These are phyloP conservation scores for Clonostachys byssicola DNA, from an alignment of 2,329 filamentous ascomycete species.

Conservation along the genomic window DNA sequence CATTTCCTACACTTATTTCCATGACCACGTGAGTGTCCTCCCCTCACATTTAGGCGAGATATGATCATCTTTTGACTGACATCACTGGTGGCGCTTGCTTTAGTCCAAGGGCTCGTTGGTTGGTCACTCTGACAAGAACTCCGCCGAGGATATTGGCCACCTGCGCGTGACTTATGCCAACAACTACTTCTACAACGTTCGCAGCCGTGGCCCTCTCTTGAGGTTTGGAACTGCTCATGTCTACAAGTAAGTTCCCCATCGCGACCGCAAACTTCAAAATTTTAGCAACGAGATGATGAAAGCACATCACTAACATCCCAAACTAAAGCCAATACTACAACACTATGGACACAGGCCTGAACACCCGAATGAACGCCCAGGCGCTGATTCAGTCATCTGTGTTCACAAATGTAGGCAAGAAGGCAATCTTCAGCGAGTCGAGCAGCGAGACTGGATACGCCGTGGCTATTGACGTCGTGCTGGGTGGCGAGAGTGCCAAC, in stretches of 20 bases:
- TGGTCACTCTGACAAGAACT: constrained; percentile 56
- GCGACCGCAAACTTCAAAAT: too few species aligned
- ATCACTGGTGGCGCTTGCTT: too few species aligned
- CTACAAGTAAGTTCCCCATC: constrained; percentile 11
- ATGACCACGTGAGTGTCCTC: constrained; percentile 25
- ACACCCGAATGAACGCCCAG: constrained; percentile 47
- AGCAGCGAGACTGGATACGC: constrained; percentile 31
- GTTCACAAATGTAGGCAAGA: constrained; percentile 30
- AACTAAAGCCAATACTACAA: constrained; percentile 31
- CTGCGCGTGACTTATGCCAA: constrained; percentile 54
- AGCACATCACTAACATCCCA: too few species aligned
- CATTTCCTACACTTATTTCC: constrained; percentile 32
- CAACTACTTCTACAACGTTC: constrained; percentile 56
- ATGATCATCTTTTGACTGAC: too few species aligned
- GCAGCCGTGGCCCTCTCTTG: constrained; percentile 53
- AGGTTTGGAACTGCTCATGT: constrained; percentile 57
- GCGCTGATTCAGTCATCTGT: constrained; percentile 48
- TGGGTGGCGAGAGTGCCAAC: constrained; percentile 37
- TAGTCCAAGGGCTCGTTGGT: constrained; percentile 49
- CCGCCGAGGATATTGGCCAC: constrained; percentile 50
- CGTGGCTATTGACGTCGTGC: constrained; percentile 27
- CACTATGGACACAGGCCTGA: constrained; percentile 39
- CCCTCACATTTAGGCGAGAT: too few species aligned
- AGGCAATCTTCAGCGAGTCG: constrained; percentile 26
- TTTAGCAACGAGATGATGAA: too few species aligned